Evolutionary conservation across 176 grass and related monocot genomes (phyloP).

Genomic region (Typha latifolia): DNA sequence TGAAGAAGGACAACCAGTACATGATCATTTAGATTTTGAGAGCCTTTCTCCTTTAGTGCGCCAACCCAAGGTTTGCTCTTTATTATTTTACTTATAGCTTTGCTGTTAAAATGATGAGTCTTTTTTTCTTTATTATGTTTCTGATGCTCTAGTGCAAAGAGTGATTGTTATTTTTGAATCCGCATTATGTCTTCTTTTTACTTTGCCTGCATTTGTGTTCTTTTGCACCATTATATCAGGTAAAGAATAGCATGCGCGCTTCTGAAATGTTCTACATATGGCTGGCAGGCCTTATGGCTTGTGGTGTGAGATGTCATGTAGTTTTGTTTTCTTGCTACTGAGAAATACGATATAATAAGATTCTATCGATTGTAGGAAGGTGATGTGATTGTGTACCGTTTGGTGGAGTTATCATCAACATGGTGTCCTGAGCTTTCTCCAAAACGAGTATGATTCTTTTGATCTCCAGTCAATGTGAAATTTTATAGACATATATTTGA

Average conservation of each 20-base stretch:
- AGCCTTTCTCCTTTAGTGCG: slow-evolving; percentile 58
- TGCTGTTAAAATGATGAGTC: slow-evolving; percentile 8
- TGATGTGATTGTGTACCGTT: slow-evolving; percentile 69
- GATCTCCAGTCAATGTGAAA: not conserved
- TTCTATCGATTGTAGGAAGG: slow-evolving; percentile 48
- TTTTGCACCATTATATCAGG: too few relatives aligned
- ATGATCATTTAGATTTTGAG: slow-evolving; percentile 44
- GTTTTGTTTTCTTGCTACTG: too few relatives aligned
- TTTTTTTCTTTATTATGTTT: not conserved
- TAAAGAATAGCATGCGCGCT: too few relatives aligned
- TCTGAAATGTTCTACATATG: too few relatives aligned
- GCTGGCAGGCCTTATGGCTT: too few relatives aligned
- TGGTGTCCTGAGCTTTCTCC: slow-evolving; percentile 91
- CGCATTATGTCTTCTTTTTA: too few relatives aligned
- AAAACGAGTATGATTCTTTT: slow-evolving; percentile 43
- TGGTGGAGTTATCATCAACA: slow-evolving; percentile 71
- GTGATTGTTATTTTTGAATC: too few relatives aligned
- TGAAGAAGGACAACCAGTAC: slow-evolving; percentile 37
- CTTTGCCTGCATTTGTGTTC: too few relatives aligned
- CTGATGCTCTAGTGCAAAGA: too few relatives aligned
- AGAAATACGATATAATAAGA: too few relatives aligned
- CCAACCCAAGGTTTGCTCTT: slow-evolving; percentile 55
- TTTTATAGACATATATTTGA: not conserved
- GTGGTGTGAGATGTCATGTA: too few relatives aligned
- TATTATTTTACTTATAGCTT: slow-evolving; percentile 1